A percentile compares a stretch with the other conserved stretches of the same genome.
Evolutionary conservation across 139 green algal species (phyloP).

Genomic region (Micromonas commoda): DNA sequence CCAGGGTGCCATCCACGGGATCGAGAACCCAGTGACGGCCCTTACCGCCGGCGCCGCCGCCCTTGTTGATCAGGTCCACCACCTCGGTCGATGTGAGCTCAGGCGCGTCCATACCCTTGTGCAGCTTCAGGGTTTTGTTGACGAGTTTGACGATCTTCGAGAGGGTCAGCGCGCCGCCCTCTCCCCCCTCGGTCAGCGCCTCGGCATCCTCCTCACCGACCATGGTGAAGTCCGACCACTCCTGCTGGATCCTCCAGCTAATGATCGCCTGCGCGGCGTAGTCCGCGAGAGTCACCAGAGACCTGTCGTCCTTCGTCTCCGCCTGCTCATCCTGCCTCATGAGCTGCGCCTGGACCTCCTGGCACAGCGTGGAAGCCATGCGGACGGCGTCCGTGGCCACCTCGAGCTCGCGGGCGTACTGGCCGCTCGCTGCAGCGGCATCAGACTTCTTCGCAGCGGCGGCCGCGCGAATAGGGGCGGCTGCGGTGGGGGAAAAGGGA

Average conservation of each 20-base stretch:
- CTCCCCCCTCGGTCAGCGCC: slow-evolving; percentile 25
- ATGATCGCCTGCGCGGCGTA: slow-evolving; percentile 48
- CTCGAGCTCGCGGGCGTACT: slow-evolving; percentile 11
- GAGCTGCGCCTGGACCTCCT: slow-evolving; percentile 19
- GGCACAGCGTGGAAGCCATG: slow-evolving; percentile 9
- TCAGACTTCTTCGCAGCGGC: neutral
- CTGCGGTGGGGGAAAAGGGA: neutral
- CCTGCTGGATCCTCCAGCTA: slow-evolving; percentile 30
- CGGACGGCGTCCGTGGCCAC: slow-evolving; percentile 6
- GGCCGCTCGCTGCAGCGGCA: too few species aligned
- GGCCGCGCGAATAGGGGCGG: neutral
- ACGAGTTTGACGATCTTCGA: slow-evolving; percentile 20
- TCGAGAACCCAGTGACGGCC: slow-evolving; percentile 46
- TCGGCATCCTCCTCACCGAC: slow-evolving; percentile 46
- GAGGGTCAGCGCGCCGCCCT: slow-evolving; percentile 8
- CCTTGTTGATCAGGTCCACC: slow-evolving; percentile 34
- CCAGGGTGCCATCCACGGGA: slow-evolving; percentile 47
- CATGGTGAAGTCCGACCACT: slow-evolving; percentile 31
- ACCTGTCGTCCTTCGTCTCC: slow-evolving; percentile 23
- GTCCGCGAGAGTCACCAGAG: slow-evolving; percentile 35
- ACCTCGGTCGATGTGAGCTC: neutral
- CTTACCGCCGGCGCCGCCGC: slow-evolving; percentile 31
- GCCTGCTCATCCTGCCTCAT: slow-evolving; percentile 16
- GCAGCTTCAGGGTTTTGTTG: slow-evolving; percentile 22
- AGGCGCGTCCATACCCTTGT: neutral